Percentiles rank a stretch among this genome's conserved stretches.
These are phyloP conservation scores for Globisporangium paddicum DNA, from an alignment of 352 stramenopile genomes.

Conservation along the genomic window DNA sequence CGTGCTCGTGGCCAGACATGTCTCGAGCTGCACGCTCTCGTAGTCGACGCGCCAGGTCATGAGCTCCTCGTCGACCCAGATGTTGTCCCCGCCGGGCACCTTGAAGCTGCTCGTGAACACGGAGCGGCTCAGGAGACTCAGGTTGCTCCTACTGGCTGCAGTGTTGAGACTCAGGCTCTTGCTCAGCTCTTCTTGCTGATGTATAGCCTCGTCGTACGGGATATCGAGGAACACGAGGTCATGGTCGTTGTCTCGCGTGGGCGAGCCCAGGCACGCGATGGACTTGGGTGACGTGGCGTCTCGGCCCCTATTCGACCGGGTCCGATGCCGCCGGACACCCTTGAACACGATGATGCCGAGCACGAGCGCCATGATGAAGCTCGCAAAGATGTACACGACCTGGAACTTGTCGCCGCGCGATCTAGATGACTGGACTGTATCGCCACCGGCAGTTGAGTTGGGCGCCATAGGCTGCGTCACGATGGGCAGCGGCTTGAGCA, in stretches of 20 bases:
- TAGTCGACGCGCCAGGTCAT: conserved; percentile 35
- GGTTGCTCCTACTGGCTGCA: background rate
- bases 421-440: background rate
- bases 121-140: background rate
- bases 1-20: conserved; percentile 17
- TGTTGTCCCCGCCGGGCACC: background rate
- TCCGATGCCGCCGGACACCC: background rate
- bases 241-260: conserved; percentile 3
- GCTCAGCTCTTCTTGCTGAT: conserved; percentile 1
- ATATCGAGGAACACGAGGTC: background rate
- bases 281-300: conserved; percentile 9
- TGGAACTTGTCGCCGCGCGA: conserved; percentile 10
- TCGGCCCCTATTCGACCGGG: background rate
- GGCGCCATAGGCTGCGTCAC: background rate
- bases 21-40: conserved; percentile 21
- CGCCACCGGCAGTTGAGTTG: conserved; percentile 1
- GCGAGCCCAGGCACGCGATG: conserved; percentile 13
- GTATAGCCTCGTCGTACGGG: background rate
- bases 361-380: conserved; percentile 30
- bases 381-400: conserved; percentile 30
- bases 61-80: conserved; percentile 37
- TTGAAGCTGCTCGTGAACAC: conserved; percentile 12
- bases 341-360: conserved; percentile 20
- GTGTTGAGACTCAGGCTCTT: conserved; percentile 4
- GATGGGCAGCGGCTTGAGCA: background rate